Evolutionary conservation across 805 yeast species (phyloP).

Genomic region (Candida gorgasii): DNA sequence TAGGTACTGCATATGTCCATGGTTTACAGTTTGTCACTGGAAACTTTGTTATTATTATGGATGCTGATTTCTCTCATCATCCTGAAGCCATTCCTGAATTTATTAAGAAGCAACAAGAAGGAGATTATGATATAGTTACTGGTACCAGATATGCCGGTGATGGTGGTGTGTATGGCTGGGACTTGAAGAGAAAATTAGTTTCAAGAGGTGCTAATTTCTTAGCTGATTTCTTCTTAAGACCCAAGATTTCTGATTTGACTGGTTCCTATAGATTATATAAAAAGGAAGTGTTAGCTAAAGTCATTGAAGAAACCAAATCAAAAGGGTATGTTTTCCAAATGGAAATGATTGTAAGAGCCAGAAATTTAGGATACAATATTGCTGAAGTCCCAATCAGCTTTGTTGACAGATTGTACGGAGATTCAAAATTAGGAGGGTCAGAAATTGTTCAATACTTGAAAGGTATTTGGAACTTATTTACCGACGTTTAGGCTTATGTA

Average conservation of each 20-base stretch:
- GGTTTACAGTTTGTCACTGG: slow-evolving; percentile 73
- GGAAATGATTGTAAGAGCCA: slow-evolving; percentile 87
- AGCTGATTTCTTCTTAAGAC: slow-evolving; percentile 70
- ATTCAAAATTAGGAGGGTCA: slow-evolving; percentile 76
- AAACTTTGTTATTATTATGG: slow-evolving; percentile 77
- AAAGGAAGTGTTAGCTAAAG: slow-evolving; percentile 63
- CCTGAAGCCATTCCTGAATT: slow-evolving; percentile 79
- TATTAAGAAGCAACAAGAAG: slow-evolving; percentile 59
- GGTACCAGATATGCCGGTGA: slow-evolving; percentile 75
- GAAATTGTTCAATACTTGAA: slow-evolving; percentile 76
- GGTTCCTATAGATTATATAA: slow-evolving; percentile 78
- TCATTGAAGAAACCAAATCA: slow-evolving; percentile 66
- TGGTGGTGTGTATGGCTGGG: slow-evolving; percentile 87
- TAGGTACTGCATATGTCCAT: slow-evolving; percentile 80
- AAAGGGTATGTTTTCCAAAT: slow-evolving; percentile 85
- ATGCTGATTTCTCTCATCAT: slow-evolving; percentile 81
- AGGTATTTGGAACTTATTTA: slow-evolving; percentile 73
- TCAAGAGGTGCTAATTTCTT: slow-evolving; percentile 80
- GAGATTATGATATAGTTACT: slow-evolving; percentile 53
- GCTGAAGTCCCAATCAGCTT: slow-evolving; percentile 80
- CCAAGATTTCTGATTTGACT: slow-evolving; percentile 71
- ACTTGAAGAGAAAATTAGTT: slow-evolving; percentile 72
- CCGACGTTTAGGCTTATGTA: slow-evolving; percentile 48
- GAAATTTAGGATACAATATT: slow-evolving; percentile 67
- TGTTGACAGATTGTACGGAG: slow-evolving; percentile 79